phyloP scores from a whole-genome alignment of 2,329 filamentous ascomycete species.

The Metarhizium humberi region DNA sequence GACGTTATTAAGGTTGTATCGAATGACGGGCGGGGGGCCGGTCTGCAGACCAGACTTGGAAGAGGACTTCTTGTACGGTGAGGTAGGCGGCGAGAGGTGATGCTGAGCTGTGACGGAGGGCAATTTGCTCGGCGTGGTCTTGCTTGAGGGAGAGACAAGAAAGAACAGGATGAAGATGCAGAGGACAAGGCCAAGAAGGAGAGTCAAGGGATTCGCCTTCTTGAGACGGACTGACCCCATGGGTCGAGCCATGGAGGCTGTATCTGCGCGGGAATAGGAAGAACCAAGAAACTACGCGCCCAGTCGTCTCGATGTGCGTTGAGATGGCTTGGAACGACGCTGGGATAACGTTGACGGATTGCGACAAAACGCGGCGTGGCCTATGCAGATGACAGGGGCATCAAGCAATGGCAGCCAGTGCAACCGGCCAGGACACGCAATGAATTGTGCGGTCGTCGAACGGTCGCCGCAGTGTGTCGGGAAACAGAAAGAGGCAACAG shows the following conservation, averaged over 20 bases:
- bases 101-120: conserved; percentile 37
- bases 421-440: not conserved
- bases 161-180: conserved; percentile 64
- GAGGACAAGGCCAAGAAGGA: conserved; percentile 61
- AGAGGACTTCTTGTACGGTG: conserved; percentile 32
- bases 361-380: not conserved
- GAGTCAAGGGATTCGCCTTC: conserved; percentile 68
- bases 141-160: conserved; percentile 44
- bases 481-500: not conserved
- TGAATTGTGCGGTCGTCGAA: not conserved
- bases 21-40: conserved; percentile 71
- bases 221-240: conserved; percentile 63
- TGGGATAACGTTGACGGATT: not conserved
- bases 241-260: conserved; percentile 41
- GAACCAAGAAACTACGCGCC: not conserved
- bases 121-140: conserved; percentile 33
- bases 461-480: not conserved
- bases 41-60: conserved; percentile 19
- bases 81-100: conserved; percentile 33
- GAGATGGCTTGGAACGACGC: not conserved
- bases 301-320: not conserved
- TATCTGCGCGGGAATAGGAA: not conserved
- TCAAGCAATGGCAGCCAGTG: not conserved
- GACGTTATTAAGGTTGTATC: conserved; percentile 92
- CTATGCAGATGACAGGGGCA: not conserved